Base-by-base conservation (phyloP, 2,329 filamentous ascomycete genomes). In the Pestalotiopsis sp. region DNA sequence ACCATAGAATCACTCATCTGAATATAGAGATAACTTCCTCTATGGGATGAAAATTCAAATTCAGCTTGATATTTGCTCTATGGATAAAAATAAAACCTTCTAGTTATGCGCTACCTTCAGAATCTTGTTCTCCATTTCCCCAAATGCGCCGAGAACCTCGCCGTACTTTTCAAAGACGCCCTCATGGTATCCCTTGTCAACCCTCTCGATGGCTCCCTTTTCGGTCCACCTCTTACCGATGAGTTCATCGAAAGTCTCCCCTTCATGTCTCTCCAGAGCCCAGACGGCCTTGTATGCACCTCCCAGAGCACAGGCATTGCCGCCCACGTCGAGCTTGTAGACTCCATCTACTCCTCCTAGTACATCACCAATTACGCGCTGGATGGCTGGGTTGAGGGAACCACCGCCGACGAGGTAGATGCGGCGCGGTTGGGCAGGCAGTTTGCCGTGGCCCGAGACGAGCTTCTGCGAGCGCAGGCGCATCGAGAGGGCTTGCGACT, bases 251-350 rank as follows among this genome's bases (percentile, higher is more conserved):
- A 98, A 98, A 4, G 87, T 93, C 86, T 97, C 91, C 20, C 84
- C 86, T 2, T 82, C 75, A 0, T 74, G 79, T 62, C 93, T 84
- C 84, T 96, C 94, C 67, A 94, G 85, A 1, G 92, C 94, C 96
- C 96, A 99, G 0, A 97, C 91, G 14, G 96, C 95, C 83, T 98
- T 98, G 82, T 98, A 98, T 31, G 95, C 95, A 6, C 94, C 94
- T 14, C 96, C 96, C 14, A 98, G 83, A 12, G 95, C 96, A 81
- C 96, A 99, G 2, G 96, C 95, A 82, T 97, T 98, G 31, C 95
- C 94, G 31, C 96, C 95, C 4, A 98, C 94, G 77, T 98, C 95
- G 14, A 99, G 89, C 81, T 92, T 93, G 83, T 94, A 99, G 31
- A 98, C 93, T 27, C 96, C 96, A 71, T 98, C 96, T 2, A 87